Evolutionary conservation across 441 rosid genomes (phyloP), one percentile per base, ranked within the genome.

Genomic region (Adansonia madagascariensis): DNA sequence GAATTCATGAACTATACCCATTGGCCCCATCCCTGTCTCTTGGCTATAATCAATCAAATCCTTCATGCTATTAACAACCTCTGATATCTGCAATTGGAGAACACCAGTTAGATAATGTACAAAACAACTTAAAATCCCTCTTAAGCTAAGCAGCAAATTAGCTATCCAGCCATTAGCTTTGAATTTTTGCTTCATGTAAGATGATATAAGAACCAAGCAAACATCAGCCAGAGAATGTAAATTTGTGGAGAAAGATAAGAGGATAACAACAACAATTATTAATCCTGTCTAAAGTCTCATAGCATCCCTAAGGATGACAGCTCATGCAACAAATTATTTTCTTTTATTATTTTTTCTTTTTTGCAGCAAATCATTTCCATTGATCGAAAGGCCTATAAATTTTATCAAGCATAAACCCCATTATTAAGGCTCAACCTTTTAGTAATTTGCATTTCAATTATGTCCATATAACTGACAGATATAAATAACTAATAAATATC

Each of bases 11-110:
- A 76, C 50, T 78, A 73, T 85, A 85, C 88, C 88, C 80, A 85
- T 85, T 7, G 88, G 88, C 35, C 88, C 88, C 27, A 64, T 79
- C 53, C 73, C 78, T 0, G 83, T 83, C 80, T 81, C 78, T 71
- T 60, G 71, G 77, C 85, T 85, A 71, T 73, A 81, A 66, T 85
- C 86, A 70, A 85, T 81, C 82, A 85, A 78, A 83, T 82, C 85
- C 69, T 81, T 85, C 88, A 85, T 83, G 80, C 88, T 79, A 50
- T 84, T 81, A 56, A 83, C 86, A 62, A 84, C 85, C 80, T 85
- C 88, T 10, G 88, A 81, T 76, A 85, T 83, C 88, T 85, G 83
- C 75, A 81, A 75, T 70, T 67, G 44, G 24, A 57, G 20, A 67
- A 6, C 10, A 65, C 52, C 43, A 5, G 78, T 73, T 66, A 43